phyloP scores from a whole-genome alignment of 2,329 filamentous ascomycete genomes.

The Colletotrichum graminicola region DNA sequence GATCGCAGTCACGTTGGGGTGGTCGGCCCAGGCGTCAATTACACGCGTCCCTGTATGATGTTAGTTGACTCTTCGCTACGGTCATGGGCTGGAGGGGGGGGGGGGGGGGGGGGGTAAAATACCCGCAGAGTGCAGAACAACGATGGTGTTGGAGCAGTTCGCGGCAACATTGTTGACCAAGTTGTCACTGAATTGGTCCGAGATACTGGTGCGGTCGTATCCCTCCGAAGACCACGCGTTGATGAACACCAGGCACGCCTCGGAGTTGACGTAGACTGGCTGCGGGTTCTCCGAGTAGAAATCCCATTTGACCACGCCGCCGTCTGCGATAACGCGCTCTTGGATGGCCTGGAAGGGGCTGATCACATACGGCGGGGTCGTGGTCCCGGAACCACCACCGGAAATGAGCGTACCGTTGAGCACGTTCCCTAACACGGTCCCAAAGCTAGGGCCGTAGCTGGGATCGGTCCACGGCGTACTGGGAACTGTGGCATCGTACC shows the following conservation, averaged over 20 bases:
- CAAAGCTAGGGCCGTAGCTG: conserved; percentile 4
- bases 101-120: too few species aligned
- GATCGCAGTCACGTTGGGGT: conserved; percentile 67
- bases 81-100: neutral
- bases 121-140: conserved; percentile 74
- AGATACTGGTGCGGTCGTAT: conserved; percentile 68
- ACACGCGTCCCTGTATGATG: conserved; percentile 47
- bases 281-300: conserved; percentile 61
- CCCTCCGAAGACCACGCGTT: conserved; percentile 81
- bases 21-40: conserved; percentile 62
- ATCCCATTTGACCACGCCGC: conserved; percentile 71
- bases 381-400: conserved; percentile 46
- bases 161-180: conserved; percentile 69
- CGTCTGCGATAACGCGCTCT: conserved; percentile 65
- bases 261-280: conserved; percentile 56
- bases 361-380: conserved; percentile 60
- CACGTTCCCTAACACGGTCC: neutral
- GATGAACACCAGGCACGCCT: conserved; percentile 77
- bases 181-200: conserved; percentile 73
- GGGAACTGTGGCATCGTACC: conserved; percentile 19
- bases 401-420: conserved; percentile 59
- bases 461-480: neutral
- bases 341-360: conserved; percentile 68
- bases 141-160: conserved; percentile 71
- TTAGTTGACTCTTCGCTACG: neutral